Evolutionary conservation across 192 early-diverging fungal genomes (phyloP).

Genomic region (Funneliformis geosporum): DNA sequence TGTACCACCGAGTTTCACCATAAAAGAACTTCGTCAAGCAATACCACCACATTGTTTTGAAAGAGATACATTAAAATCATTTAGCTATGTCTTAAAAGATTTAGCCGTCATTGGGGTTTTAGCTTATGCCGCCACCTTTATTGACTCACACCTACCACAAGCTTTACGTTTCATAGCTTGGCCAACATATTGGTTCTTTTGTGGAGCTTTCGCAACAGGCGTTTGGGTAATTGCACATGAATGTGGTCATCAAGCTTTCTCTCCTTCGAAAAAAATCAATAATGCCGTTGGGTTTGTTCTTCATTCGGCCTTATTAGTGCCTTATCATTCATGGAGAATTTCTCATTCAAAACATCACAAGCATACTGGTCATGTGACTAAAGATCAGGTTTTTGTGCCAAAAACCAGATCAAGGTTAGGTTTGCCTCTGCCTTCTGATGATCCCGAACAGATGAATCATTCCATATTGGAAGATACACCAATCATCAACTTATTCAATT

Average conservation of each 20-base stretch:
- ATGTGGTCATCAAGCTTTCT: constrained; percentile 93
- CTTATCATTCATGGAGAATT: constrained; percentile 92
- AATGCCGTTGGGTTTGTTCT: constrained; percentile 86
- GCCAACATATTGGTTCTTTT: constrained; percentile 79
- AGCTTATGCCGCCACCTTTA: constrained; percentile 68
- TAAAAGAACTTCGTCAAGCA: constrained; percentile 89
- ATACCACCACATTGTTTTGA: constrained; percentile 94
- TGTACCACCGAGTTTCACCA: constrained; percentile 71
- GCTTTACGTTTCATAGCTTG: constrained; percentile 63
- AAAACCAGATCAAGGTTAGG: constrained; percentile 64
- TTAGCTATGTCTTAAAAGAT: constrained; percentile 80
- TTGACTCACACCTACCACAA: constrained; percentile 54
- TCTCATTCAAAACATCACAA: constrained; percentile 95
- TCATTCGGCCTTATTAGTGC: constrained; percentile 88
- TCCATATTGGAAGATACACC: constrained; percentile 76
- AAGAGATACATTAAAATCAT: constrained; percentile 76
- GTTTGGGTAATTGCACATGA: constrained; percentile 91
- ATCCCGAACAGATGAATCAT: constrained; percentile 47
- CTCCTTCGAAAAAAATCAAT: constrained; percentile 82
- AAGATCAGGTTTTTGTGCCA: constrained; percentile 96
- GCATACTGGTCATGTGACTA: constrained; percentile 81
- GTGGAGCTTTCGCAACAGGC: constrained; percentile 85
- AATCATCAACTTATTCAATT: constrained; percentile 60
- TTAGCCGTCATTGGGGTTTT: constrained; percentile 65
- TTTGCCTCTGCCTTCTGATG: constrained; percentile 47